Evolutionary conservation across 768 basidiomycete genomes (phyloP), one percentile per base, ranked within the genome.

Genomic region (Harrya chromipes): DNA sequence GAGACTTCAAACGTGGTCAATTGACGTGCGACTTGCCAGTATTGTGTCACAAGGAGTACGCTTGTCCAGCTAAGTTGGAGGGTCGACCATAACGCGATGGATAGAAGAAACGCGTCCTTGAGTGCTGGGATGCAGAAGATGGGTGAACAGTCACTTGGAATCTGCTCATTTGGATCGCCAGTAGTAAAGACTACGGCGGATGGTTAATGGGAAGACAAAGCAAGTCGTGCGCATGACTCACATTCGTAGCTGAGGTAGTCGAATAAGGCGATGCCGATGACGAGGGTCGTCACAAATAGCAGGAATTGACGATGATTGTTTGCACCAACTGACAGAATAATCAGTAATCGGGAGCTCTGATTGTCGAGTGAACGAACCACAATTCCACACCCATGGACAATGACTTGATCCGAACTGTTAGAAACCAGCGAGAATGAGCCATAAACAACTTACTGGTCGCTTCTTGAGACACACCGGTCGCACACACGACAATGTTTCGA

Each of bases 371-470:
- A 27, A 69, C 87, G 23, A 64, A 92, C 91, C 84, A 66, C 95
- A 97, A 70, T 98, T 98, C 94, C 94, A 99, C 14, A 97, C 85
- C 97, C 97, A 99, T 2, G 95, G 97, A 59, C 97, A 98, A 60
- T 99, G 94, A 60, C 94, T 95, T 24, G 37, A 40, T 24, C 40
- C 12, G 24, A 17, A 2, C 41, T 29, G 23, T 63, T n/a, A 56
- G 45, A 42, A 34, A 12, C 14, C 8, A 44, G 26, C 3, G 3
- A 47, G 4, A 19, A 24, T 14, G 8, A 17, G 26, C 19, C 27
- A 50, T 9, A 17, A 19, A 24, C 16, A 13, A 74, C 90, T 64
- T 65, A 97, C 93, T 99, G 97, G 62, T 99, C 97, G 61, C 85
- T 90, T 40, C 94, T 77, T 12, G 90, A 88, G 17, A 92, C 78